Base-by-base conservation (phyloP, 2,329 filamentous ascomycete species). In the Cercospora nicotianae region DNA sequence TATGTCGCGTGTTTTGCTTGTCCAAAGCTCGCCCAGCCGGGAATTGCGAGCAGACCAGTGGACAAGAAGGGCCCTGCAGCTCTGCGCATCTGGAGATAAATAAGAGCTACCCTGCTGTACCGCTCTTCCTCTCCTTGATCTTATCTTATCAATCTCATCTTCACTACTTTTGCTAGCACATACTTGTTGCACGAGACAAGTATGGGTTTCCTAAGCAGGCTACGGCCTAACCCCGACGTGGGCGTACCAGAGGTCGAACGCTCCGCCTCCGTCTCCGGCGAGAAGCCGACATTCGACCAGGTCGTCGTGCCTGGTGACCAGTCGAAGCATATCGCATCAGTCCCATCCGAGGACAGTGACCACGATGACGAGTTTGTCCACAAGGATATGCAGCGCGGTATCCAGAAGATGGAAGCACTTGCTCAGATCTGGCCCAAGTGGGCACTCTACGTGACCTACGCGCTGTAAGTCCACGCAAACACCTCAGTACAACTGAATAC, bases 391-490 rank as follows among this genome's bases (percentile, higher is more conserved):
- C 69, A 72, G 55, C 63, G 58, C 28, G 70, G 69, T 12, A 64
- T 71, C 28, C 69, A 72, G 45, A 70, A 69, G 63, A 66, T 69
- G 55, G 67, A 72, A 28, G 70, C 67, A 20, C 59, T 71, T 10
- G 65, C 67, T 23, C 69, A 70, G 63, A 66, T 72, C 36, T 72
- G 70, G 70, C 63, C 70, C 0, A 66, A 62, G 13, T 67, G 63
- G 65, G 65, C 69, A 5, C 58, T 72, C 12, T 66, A 61, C 23
- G 36, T 63, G 18, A 66, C 68, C 7, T 72, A 70, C 53, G 64
- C 65, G 12, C 53, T 63, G 68, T 71, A 51, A 55, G 63, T 57
- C 30, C 23, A 26, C 16, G 3, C 5, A 26, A 6, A 7, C 2
- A 7, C 13, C 7, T 5, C 33, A 18, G 5, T 13, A 13, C 23